phyloP scores from a whole-genome alignment of 164 flowering plant species.

The Annona cherimola region DNA sequence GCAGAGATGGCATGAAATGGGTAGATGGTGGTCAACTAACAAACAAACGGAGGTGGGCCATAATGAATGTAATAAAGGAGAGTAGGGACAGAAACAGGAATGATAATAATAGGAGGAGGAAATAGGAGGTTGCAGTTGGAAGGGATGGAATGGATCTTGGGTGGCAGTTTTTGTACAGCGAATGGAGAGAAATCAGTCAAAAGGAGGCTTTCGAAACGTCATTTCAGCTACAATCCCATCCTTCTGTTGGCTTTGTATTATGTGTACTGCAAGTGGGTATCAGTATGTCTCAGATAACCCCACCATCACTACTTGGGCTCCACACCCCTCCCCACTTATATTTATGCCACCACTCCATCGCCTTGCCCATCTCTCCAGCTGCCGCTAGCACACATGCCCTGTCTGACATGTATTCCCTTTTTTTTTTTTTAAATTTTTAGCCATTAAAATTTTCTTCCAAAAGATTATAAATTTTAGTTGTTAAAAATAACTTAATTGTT shows the following conservation, averaged over 20 bases:
- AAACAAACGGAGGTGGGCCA: not conserved
- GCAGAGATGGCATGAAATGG: not conserved
- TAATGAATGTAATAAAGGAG: not conserved
- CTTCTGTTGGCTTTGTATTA: slow-evolving; percentile 9
- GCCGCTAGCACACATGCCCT: too few species aligned
- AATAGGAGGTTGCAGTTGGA: not conserved
- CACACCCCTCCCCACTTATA: slow-evolving; percentile 6
- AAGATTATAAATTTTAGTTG: too few species aligned
- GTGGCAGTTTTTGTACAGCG: slow-evolving; percentile 33
- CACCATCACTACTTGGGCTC: slow-evolving; percentile 19
- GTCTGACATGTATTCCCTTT: too few species aligned
- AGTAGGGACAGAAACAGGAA: slow-evolving; percentile 5
- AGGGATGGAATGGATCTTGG: slow-evolving; percentile 31
- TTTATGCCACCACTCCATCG: not conserved
- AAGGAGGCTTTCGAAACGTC: slow-evolving; percentile 13
- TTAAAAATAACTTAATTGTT: too few species aligned
- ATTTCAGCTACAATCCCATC: slow-evolving; percentile 20
- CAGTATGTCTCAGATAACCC: slow-evolving; percentile 20
- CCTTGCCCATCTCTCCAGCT: not conserved
- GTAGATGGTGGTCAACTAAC: not conserved
- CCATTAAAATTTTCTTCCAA: too few species aligned
- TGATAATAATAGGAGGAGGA: not conserved
- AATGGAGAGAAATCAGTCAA: slow-evolving; percentile 16
- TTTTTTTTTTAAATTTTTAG: too few species aligned
- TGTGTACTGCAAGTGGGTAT: slow-evolving; percentile 14